Base-by-base conservation (phyloP, 306 rosid species). In the Prunus salicina region DNA sequence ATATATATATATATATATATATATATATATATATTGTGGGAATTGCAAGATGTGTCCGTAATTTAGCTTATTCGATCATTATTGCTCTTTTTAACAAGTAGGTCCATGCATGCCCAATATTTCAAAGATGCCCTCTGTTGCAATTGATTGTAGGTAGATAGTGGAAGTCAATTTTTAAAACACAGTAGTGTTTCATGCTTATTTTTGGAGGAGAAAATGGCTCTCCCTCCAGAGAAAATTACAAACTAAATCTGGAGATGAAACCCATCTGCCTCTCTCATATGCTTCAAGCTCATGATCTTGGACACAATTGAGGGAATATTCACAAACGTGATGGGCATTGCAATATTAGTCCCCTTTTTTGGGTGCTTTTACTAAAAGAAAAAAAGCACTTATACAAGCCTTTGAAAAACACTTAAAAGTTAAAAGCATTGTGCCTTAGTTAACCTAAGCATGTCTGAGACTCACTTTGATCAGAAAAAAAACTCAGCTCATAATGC, bases 61-160 rank as follows among this genome's bases (percentile, higher is more conserved):
- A 51, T 16, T 73, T 76, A 60, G 62, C 16, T 30, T 27, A 24
- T 30, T 43, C 41, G 56, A 49, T 47, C 15, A 19, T 56, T 20
- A 50, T 69, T 46, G 57, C 20, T 58, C 46, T 68, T 76, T 73
- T 67, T 0, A 22, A 46, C 46, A 30, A 46, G 66, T 77, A 57
- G 70, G 69, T 68, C 69, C 66, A 16, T 27, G 68, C 46, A 73
- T 34, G 28, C n/a, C 52, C 49, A 62, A 22, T 46, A 63, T 55
- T 79, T 89, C 87, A 84, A 83, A 85, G 89, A 76, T 84, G 78
- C 90, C 60, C 15, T 64, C 63, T 63, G 63, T 71, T 57, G 30
- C 61, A 73, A 84, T 79, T 79, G 78, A 77, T 79, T 81, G 56
- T 57, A 15, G 51, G 45, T 76, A 19, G 20, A 34, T 57, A 77